Percentiles rank a stretch among this genome's conserved stretches.
Evolutionary conservation across 768 basidiomycete species (phyloP).

Genomic region (Auricularia sp.): DNA sequence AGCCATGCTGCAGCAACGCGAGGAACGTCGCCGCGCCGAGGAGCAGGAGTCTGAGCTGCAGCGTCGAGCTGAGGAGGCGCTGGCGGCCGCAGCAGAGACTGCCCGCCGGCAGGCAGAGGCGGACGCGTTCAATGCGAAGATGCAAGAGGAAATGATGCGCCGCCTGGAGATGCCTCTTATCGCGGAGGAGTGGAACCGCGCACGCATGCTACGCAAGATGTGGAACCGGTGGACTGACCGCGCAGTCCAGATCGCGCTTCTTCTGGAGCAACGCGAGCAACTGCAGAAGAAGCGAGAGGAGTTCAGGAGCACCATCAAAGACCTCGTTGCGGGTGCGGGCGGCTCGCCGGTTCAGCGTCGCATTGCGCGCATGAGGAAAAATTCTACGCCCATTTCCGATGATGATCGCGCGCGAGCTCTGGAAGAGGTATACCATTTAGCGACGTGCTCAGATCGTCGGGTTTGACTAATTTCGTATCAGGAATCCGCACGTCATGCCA

Average conservation of each 20-base stretch:
- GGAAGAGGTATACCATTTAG: slow-evolving; percentile 45
- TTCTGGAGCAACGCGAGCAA: slow-evolving; percentile 10
- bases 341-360: not conserved
- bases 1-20: not conserved
- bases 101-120: not conserved
- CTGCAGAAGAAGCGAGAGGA: slow-evolving; percentile 14
- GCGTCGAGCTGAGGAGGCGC: slow-evolving; percentile 3
- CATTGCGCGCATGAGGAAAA: not conserved
- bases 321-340: not conserved
- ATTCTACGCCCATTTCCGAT: slow-evolving; percentile 23
- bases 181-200: not conserved
- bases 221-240: slow-evolving; percentile 1
- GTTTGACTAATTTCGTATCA: slow-evolving; percentile 19
- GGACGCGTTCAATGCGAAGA: not conserved
- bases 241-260: slow-evolving; percentile 2
- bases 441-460: slow-evolving; percentile 12
- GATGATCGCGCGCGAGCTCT: slow-evolving; percentile 56
- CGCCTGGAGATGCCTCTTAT: not conserved
- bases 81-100: not conserved
- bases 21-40: not conserved
- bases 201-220: slow-evolving; percentile 3
- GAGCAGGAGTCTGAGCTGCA: not conserved
- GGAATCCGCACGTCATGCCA: slow-evolving; percentile 65
- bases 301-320: not conserved
- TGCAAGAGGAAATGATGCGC: slow-evolving; percentile 3